A percentile compares a stretch with the other conserved stretches of the same genome.
These are phyloP conservation scores for Pochonia chlamydosporia DNA, from an alignment of 2,329 filamentous ascomycete species.

Conservation along the genomic window DNA sequence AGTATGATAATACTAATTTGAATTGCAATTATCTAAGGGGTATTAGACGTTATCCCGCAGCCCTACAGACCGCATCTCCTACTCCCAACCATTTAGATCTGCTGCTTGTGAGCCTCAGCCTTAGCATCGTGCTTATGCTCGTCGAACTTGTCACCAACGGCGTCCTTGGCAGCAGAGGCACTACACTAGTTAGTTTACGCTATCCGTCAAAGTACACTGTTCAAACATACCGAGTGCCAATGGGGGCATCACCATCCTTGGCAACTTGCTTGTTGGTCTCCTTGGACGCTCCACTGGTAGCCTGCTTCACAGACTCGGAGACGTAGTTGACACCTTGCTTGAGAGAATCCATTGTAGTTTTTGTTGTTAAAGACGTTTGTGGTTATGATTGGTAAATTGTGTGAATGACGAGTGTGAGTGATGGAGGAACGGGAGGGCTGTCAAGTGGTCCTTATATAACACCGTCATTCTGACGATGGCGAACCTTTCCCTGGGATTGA, in stretches of 20 bases:
- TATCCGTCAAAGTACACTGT: neutral
- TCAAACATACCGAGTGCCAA: slow-evolving; percentile 45
- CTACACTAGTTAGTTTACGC: slow-evolving; percentile 20
- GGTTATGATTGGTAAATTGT: slow-evolving; percentile 9
- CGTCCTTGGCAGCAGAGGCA: slow-evolving; percentile 43
- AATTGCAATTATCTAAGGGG: neutral
- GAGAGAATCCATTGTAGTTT: slow-evolving; percentile 43
- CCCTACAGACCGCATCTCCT: no score
- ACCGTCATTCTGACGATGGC: neutral
- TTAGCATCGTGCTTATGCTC: slow-evolving; percentile 35
- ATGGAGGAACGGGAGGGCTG: neutral
- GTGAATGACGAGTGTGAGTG: slow-evolving; percentile 3
- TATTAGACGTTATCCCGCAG: neutral
- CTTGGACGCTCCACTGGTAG: slow-evolving; percentile 52
- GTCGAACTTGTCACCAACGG: slow-evolving; percentile 38
- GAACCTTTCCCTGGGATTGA: no score
- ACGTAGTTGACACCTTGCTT: slow-evolving; percentile 63
- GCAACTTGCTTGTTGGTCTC: slow-evolving; percentile 65
- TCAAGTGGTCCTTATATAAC: slow-evolving; percentile 9
- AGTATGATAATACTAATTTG: no score
- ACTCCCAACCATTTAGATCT: slow-evolving; percentile 29
- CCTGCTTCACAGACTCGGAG: slow-evolving; percentile 55
- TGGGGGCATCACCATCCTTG: slow-evolving; percentile 50
- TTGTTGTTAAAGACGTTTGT: slow-evolving; percentile 10
- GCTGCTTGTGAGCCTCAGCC: slow-evolving; percentile 35